These are phyloP conservation scores for Penicillium salamii DNA, from an alignment of 495 filamentous ascomycete species.

Conservation along the genomic window DNA sequence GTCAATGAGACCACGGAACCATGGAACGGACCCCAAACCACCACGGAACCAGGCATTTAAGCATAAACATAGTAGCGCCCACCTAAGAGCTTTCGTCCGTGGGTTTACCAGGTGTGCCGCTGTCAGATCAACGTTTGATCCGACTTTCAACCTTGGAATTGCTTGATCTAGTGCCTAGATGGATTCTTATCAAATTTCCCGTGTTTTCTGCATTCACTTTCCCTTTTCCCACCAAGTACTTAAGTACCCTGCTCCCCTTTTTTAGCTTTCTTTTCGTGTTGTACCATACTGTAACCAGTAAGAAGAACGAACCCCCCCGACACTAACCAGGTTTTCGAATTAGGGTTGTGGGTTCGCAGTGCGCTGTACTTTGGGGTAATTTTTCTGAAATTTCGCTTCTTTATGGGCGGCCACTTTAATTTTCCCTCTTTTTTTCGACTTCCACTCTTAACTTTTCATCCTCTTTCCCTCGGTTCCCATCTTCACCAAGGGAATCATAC, in stretches of 20 bases:
- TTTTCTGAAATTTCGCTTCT: slow-evolving; percentile 11
- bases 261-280: neutral
- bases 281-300: neutral
- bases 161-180: neutral
- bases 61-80: slow-evolving; percentile 9
- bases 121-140: slow-evolving; percentile 14
- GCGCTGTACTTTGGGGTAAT: slow-evolving; percentile 6
- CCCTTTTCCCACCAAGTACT: neutral
- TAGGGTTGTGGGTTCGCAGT: slow-evolving; percentile 6
- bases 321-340: slow-evolving; percentile 4
- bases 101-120: slow-evolving; percentile 19
- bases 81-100: neutral
- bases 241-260: neutral
- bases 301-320: neutral
- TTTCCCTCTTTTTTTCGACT: slow-evolving; percentile 5
- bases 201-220: neutral
- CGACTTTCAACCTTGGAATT: neutral
- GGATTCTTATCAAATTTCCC: neutral
- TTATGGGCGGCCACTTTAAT: slow-evolving; percentile 4
- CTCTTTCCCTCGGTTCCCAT: slow-evolving; percentile 4
- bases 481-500: neutral
- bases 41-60: slow-evolving; percentile 9
- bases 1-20: slow-evolving; percentile 12
- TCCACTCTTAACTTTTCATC: slow-evolving; percentile 8
- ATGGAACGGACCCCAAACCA: slow-evolving; percentile 10